Conservation (phyloP, 1,284 basidiomycete species). For the Thecaphora thlaspeos region DNA sequence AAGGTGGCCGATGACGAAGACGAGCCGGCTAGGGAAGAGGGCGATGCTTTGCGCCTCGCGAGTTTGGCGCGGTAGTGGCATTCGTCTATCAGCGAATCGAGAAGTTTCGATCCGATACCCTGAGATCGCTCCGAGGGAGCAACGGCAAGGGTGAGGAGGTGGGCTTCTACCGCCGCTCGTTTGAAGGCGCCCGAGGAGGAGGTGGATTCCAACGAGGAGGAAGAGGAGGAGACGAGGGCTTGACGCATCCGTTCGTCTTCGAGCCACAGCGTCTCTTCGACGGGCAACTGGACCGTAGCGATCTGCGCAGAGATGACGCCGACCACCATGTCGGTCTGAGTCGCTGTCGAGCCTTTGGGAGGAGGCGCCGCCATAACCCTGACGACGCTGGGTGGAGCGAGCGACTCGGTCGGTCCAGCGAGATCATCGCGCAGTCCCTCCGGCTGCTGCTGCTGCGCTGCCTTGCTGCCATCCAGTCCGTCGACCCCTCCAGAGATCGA, state of each 20-base stretch:
- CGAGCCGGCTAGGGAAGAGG: no score
- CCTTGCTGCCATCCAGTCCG: not conserved
- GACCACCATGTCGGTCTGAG: constrained; percentile 40
- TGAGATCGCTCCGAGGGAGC: constrained; percentile 39
- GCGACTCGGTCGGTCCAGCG: constrained; percentile 34
- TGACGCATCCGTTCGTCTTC: not conserved
- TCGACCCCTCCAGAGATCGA: not conserved
- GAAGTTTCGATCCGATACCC: constrained; percentile 40
- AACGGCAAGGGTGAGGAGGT: constrained; percentile 43
- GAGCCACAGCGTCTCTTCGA: constrained; percentile 13
- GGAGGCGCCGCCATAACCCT: constrained; percentile 39
- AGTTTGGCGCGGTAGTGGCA: not conserved
- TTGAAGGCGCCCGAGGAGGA: no score
- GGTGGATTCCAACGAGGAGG: no score
- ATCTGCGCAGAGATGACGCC: constrained; percentile 42
- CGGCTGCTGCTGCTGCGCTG: not conserved
- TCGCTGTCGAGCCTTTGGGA: constrained; percentile 2
- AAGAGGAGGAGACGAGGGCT: no score
- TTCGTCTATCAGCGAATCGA: constrained; percentile 32
- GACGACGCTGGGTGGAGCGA: constrained; percentile 25
- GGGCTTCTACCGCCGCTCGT: constrained; percentile 20
- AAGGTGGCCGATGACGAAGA: not conserved
- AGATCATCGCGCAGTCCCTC: constrained; percentile 12
- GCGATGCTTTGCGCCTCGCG: not conserved
- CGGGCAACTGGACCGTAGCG: constrained; percentile 8